phyloP scores from a whole-genome alignment of 108 stramenopile genomes.

The Nitzschia sp. region DNA sequence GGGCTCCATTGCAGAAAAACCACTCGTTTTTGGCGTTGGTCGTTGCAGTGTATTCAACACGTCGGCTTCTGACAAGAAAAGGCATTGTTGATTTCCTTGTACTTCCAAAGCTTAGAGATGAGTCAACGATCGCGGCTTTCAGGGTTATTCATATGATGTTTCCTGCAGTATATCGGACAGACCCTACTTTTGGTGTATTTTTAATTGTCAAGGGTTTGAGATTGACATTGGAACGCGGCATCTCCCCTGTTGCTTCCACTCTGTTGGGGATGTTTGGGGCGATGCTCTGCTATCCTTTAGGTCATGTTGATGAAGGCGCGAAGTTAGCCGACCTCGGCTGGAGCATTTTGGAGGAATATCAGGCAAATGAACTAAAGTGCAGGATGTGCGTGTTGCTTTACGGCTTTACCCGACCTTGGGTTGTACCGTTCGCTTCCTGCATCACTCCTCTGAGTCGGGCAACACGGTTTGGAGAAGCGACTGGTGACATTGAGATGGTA shows the following conservation, averaged over 20 bases:
- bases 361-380: slow-evolving; percentile 4
- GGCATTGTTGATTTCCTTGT: background rate
- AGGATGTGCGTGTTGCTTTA: background rate
- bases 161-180: background rate
- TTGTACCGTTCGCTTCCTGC: background rate
- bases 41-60: background rate
- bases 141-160: slow-evolving; percentile 7
- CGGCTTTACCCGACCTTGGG: slow-evolving; percentile 7
- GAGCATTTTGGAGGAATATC: slow-evolving; percentile 8
- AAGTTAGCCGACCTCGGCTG: slow-evolving; percentile 11
- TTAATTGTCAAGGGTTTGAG: background rate
- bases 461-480: background rate
- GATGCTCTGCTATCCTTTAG: slow-evolving; percentile 13
- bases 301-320: slow-evolving; percentile 5
- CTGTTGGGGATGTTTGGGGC: slow-evolving; percentile 3
- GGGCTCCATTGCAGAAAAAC: slow-evolving; percentile 13
- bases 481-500: slow-evolving; percentile 32
- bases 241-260: slow-evolving; percentile 4
- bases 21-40: background rate
- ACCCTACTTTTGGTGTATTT: background rate
- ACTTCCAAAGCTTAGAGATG: background rate
- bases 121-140: slow-evolving; percentile 16
- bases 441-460: background rate
- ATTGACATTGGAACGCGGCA: slow-evolving; percentile 19
- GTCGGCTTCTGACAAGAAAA: background rate